These are phyloP conservation scores for Alternaria sp. DNA, from an alignment of 2,329 filamentous ascomycete genomes.

Conservation along the genomic window DNA sequence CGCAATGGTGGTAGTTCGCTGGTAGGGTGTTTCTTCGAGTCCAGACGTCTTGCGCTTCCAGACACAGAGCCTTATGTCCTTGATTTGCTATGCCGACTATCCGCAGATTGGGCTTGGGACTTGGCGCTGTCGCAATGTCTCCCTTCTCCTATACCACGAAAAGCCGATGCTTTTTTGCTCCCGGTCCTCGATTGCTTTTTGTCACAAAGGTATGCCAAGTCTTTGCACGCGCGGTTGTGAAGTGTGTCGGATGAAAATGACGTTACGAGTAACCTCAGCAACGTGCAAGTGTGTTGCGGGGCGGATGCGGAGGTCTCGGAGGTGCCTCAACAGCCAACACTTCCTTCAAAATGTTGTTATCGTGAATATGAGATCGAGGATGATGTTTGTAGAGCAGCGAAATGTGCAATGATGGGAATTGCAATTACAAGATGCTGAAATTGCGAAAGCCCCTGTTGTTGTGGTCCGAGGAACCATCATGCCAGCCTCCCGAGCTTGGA, in stretches of 20 bases:
- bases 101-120: conserved; percentile 17
- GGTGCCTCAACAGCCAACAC: conserved; percentile 12
- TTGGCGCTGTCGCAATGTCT: conserved; percentile 23
- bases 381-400: neutral
- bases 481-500: conserved; percentile 12
- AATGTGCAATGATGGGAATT: conserved; percentile 3
- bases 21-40: neutral
- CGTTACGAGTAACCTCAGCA: conserved; percentile 23
- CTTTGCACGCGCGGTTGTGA: conserved; percentile 15
- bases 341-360: conserved; percentile 4
- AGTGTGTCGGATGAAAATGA: conserved; percentile 21
- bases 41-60: neutral
- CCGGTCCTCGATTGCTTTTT: conserved; percentile 2
- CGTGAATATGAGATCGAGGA: neutral
- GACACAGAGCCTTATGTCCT: conserved; percentile 6
- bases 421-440: conserved; percentile 7
- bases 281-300: conserved; percentile 22
- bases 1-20: neutral
- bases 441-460: conserved; percentile 18
- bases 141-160: conserved; percentile 1
- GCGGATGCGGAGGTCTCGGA: conserved; percentile 26
- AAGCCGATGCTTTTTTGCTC: conserved; percentile 3
- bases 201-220: neutral
- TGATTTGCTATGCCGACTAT: conserved; percentile 21
- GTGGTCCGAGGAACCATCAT: conserved; percentile 15